Percentiles rank a stretch among this genome's conserved stretches.
These are phyloP conservation scores for Dothistroma septosporum DNA, from an alignment of 2,329 filamentous ascomycete genomes.

Conservation along the genomic window DNA sequence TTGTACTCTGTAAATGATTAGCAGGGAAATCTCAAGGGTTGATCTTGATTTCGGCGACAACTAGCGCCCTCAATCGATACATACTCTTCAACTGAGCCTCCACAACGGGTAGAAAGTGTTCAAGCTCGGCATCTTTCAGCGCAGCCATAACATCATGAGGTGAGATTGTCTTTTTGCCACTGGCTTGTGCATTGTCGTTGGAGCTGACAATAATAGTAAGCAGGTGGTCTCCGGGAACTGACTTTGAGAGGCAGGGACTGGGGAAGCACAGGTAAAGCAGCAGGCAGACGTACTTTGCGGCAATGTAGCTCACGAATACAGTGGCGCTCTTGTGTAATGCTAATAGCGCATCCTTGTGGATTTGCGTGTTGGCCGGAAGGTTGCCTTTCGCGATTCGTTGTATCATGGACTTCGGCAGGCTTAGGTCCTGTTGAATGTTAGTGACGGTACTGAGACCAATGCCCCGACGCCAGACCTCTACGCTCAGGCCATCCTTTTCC, in stretches of 20 bases:
- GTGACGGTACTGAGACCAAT: not conserved
- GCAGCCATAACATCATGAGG: slow-evolving; percentile 73
- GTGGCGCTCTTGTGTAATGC: slow-evolving; percentile 78
- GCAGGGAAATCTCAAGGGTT: not conserved
- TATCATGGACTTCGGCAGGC: slow-evolving; percentile 74
- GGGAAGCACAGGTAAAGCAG: not conserved
- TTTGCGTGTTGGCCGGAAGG: slow-evolving; percentile 74
- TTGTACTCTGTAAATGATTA: slow-evolving; percentile 58
- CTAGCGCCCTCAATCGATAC: slow-evolving; percentile 30
- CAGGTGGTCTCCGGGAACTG: no score
- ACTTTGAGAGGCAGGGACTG: not conserved
- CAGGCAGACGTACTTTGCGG: slow-evolving; percentile 59
- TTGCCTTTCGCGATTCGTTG: slow-evolving; percentile 75
- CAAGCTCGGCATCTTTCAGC: slow-evolving; percentile 71
- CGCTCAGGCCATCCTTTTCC: slow-evolving; percentile 40
- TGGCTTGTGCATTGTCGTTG: slow-evolving; percentile 63
- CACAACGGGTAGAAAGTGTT: slow-evolving; percentile 64
- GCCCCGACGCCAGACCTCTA: slow-evolving; percentile 37
- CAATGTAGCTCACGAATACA: slow-evolving; percentile 77
- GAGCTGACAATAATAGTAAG: slow-evolving; percentile 59
- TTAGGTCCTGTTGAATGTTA: slow-evolving; percentile 15
- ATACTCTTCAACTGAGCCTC: slow-evolving; percentile 73
- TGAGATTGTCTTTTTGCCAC: slow-evolving; percentile 74
- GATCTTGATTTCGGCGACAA: not conserved
- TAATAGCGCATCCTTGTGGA: slow-evolving; percentile 75